Base-by-base conservation (phyloP, 805 yeast species). In the Barnettozyma botsteinii region DNA sequence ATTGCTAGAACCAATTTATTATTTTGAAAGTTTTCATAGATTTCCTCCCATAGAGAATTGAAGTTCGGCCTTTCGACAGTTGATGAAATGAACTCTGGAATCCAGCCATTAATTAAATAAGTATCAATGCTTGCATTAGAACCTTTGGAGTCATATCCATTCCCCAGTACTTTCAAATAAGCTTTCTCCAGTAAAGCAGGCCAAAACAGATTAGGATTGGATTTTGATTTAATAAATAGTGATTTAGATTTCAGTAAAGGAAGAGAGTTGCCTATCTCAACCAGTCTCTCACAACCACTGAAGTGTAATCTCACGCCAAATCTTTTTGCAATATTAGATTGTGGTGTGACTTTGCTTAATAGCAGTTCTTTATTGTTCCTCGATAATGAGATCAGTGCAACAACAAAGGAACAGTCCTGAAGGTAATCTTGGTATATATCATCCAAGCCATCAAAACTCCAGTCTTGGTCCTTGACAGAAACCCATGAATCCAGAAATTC, bases 101-200 rank as follows among this genome's bases (percentile, higher is more conserved):
- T 56, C 80, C 84, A 87, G 1, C 89, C 87, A 2, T 79, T 67
- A 3, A 88, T 48, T 31, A 77, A 59, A 50, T 64, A 85, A 0
- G 84, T 72, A 52, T 85, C 96, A 12, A 70, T 64, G 3, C 83
- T 82, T 52, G 85, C 75, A 55, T 87, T 85, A 0, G 95, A 85
- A 0, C 96, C 96, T 1, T 56, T 52, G 34, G 78, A 73, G n/a
- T 65, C 64, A 50, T 81, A 81, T 4, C 86, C 82, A 21, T 59
- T 44, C 3, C 65, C 61, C 60, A 69, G 59, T 0, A 81, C 56
- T 49, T 75, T 75, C 43, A 87, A 62, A 52, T 76, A 83, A 0
- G 94, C 93, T 50, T 83, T 79, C 57, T 88, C 96, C 1, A 85
- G 47, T n/a, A 85, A 49, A 0, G 85, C 82, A 0, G 89, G 89